Evolutionary conservation across 345 rosid genomes (phyloP), one percentile per base, ranked within the genome.

Genomic region (Aurinia saxatilis): DNA sequence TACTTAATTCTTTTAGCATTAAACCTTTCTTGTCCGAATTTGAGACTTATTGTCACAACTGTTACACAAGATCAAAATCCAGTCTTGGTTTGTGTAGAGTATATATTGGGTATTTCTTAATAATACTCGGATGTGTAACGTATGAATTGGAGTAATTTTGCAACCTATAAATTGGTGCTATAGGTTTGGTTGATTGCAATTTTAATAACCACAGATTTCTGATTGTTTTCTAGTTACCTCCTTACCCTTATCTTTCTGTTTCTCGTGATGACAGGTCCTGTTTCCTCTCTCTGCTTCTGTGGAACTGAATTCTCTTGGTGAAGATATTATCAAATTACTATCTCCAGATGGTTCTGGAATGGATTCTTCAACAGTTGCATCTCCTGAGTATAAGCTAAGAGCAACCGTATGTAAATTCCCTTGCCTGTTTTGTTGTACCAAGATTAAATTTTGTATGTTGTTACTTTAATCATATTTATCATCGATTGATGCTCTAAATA

Each of bases 261-360:
- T 63, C 7, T 49, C 1, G 13, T 61, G 25, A 18, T 54, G 51
- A 1, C 78, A 92, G 98, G 82, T 89, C 66, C 90, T 92, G 61
- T 88, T 86, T 69, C 88, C 90, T 15, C 96, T 91, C 40, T 86
- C 88, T 35, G 82, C 79, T 44, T 79, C 82, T 0, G 90, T 68
- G 66, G 70, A 84, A 45, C 10, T 86, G 29, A 77, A 77, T 75
- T 79, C 90, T 13, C 78, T 88, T 8, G 72, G 83, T 19, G 80
- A 81, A 39, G 95, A 83, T 75, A 66, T 91, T 31, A 57, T 81
- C 33, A 75, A 66, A 52, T 44, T 80, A 39, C 67, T 84, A 40
- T 79, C 84, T 2, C 15, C 75, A 41, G 86, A 78, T 56, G 75
- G 58, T 31, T 57, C 53, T 33, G 75, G 81, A 12, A 67, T 34